phyloP scores from a whole-genome alignment of 352 stramenopile genomes.

The Globisporangium splendens region DNA sequence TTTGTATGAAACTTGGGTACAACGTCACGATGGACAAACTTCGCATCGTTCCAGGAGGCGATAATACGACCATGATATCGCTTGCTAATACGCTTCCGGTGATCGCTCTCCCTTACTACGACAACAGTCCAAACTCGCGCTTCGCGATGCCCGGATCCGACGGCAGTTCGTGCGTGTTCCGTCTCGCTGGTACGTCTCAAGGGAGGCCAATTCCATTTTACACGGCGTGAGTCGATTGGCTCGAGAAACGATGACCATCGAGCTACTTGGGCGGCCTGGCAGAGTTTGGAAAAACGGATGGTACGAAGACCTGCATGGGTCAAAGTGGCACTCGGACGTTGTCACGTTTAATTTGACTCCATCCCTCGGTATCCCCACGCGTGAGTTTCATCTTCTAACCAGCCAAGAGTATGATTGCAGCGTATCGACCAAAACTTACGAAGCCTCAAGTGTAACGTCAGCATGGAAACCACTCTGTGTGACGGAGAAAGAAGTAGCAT shows the following conservation, averaged over 20 bases:
- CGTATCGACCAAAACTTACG: background rate
- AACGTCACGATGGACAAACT: constrained; percentile 13
- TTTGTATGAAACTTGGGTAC: constrained; percentile 20
- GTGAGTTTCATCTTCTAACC: constrained; percentile 18
- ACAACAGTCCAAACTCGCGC: constrained; percentile 7
- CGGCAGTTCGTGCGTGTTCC: constrained; percentile 18
- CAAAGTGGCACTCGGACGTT: constrained; percentile 21
- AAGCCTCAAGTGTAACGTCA: too few species aligned
- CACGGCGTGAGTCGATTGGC: constrained; percentile 2
- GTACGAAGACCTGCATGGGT: constrained; percentile 18
- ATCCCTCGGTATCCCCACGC: constrained; percentile 8
- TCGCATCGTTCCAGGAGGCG: too few species aligned
- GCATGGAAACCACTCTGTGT: too few species aligned
- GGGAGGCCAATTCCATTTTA: background rate
- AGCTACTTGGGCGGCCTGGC: constrained; percentile 16
- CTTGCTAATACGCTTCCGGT: constrained; percentile 12
- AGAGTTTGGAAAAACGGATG: constrained; percentile 33
- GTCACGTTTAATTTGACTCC: constrained; percentile 12
- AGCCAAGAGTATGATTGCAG: constrained; percentile 4
- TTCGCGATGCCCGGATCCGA: constrained; percentile 10
- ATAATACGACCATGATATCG: too few species aligned
- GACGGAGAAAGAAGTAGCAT: too few species aligned
- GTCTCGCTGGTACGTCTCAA: background rate
- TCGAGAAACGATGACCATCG: constrained; percentile 16
- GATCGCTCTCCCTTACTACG: constrained; percentile 19